Base-by-base conservation (phyloP, 2,329 filamentous ascomycete genomes). In the Nemania sp. region DNA sequence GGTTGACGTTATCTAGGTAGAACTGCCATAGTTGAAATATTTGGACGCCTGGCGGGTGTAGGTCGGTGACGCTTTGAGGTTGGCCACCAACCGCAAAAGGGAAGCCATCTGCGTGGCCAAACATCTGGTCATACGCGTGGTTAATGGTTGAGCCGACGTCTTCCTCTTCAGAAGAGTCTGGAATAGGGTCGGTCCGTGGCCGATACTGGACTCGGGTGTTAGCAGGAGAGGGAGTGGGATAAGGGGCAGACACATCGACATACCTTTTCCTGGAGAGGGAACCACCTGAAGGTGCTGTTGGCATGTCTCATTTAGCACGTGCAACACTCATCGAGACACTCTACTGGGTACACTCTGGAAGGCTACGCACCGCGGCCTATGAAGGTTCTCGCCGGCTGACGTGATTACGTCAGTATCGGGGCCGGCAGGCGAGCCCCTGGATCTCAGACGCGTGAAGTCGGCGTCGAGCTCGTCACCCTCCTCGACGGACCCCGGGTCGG, bases 1-100 rank as follows among this genome's bases (percentile, higher is more conserved):
- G 84, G 61, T 89, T 84, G 61, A 89, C 81, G 62, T 88, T 88
- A 58, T 84, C 80, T 36, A 89, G 77, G 64, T 87, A 90, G 14
- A 82, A 77, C 68, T 89, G 85, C 86, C 86, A 90, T 15, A 86
- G 73, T 60, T 82, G 78, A 54, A 86, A 80, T 48, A 85, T 84
- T 53, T 84, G 81, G 17, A 84, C 78, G 20, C 79, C 73, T 1
- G 78, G 67, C 8, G 83, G 83, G 57, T 84, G 81, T 14, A 74
- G 68, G 43, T 73, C 71, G 3, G 77, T 76, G 43, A 82, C 71
- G 42, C 72, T 72, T 15, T 70, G 65, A 14, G 67, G 66, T 8
- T 72, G 66, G 23, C 75, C 77, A 23, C 80, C 79, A 14, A 83
- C 72, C 24, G 81, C 70, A 61, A 85, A 83, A 2, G 81, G 81